These are phyloP conservation scores for Arthromyces matolae DNA, from an alignment of 768 basidiomycete species.

Conservation along the genomic window DNA sequence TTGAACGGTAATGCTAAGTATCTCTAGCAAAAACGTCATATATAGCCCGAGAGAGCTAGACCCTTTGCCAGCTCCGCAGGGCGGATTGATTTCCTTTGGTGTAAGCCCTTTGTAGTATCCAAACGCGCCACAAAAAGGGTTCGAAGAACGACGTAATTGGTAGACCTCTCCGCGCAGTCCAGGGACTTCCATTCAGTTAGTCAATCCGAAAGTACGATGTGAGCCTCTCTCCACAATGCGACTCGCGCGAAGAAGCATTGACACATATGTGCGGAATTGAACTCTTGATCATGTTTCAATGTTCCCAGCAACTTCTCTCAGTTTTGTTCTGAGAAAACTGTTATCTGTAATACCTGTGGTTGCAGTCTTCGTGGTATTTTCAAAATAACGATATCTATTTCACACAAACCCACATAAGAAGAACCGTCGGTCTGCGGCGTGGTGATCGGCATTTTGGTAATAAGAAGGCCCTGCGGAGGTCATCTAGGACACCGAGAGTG, in stretches of 20 bases:
- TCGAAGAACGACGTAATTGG: not conserved
- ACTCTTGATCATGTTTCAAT: not conserved
- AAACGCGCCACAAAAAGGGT: slow-evolving; percentile 15
- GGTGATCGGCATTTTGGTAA: slow-evolving; percentile 21
- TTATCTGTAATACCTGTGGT: not conserved
- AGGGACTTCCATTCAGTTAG: slow-evolving; percentile 9
- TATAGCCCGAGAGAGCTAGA: slow-evolving; percentile 2
- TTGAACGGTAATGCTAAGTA: not conserved
- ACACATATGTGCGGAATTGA: not conserved
- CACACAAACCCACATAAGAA: too few relatives aligned
- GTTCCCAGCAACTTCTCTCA: not conserved
- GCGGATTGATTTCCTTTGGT: slow-evolving; percentile 5
- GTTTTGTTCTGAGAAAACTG: slow-evolving; percentile 10
- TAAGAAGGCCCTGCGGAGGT: slow-evolving; percentile 11
- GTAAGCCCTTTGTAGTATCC: slow-evolving; percentile 6
- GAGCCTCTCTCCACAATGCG: not conserved
- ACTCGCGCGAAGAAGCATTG: not conserved
- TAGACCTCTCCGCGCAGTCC: slow-evolving; percentile 12
- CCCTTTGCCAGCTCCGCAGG: slow-evolving; percentile 1
- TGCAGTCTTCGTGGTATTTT: too few relatives aligned
- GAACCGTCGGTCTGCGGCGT: slow-evolving; percentile 13
- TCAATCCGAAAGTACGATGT: slow-evolving; percentile 4
- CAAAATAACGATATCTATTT: too few relatives aligned
- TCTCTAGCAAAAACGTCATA: slow-evolving; percentile 10
- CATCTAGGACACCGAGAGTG: slow-evolving; percentile 13